These are phyloP conservation scores for Calonectria multiphialidica DNA, from an alignment of 2,329 filamentous ascomycete species.

Conservation along the genomic window DNA sequence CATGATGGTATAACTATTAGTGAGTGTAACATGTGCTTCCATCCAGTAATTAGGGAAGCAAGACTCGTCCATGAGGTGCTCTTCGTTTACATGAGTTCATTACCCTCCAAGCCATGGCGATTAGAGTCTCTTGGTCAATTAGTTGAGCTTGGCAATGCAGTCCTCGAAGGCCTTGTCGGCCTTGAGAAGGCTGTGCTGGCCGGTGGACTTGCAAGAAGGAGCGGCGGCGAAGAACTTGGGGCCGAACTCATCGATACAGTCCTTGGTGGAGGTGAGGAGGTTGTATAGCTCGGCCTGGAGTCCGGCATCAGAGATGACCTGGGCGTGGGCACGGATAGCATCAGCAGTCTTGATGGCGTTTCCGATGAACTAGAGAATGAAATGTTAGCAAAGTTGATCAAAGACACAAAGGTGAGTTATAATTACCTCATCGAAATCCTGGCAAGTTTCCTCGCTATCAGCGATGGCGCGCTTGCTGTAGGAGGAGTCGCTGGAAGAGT, in stretches of 20 bases:
- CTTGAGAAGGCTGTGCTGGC: not conserved
- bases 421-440: not conserved
- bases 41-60: not conserved
- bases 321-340: not conserved
- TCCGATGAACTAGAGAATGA: slow-evolving; percentile 2
- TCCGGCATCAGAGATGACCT: not conserved
- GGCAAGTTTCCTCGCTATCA: not conserved
- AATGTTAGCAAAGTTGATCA: not conserved
- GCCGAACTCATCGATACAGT: not conserved
- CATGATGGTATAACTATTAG: not conserved
- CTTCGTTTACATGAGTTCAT: not conserved
- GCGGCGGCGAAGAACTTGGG: not conserved
- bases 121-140: not conserved
- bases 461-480: not conserved
- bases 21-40: not conserved
- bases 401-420: not conserved
- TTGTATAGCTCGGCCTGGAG: not conserved
- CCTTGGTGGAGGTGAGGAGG: slow-evolving; percentile 4
- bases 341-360: slow-evolving; percentile 7
- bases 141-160: not conserved
- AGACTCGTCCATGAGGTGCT: not conserved
- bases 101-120: not conserved
- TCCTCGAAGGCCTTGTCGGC: not conserved
- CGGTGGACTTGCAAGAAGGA: not conserved
- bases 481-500: not conserved